Base-by-base conservation (phyloP, 2,329 filamentous ascomycete genomes). In the Simplicillium sp. region DNA sequence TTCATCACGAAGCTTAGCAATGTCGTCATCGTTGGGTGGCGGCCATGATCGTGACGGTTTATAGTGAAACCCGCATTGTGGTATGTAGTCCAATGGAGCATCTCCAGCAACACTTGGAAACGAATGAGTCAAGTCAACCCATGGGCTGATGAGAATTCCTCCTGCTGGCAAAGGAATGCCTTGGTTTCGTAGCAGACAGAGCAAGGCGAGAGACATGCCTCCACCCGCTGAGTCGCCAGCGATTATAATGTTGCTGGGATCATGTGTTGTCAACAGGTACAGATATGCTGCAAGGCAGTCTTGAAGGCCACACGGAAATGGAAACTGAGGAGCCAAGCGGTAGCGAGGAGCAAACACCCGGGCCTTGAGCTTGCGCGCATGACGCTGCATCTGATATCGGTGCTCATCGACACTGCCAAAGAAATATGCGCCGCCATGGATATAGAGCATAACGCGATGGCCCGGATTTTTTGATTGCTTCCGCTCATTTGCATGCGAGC, bases 361-460 rank as follows among this genome's bases (percentile, higher is more conserved):
- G 14, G 88, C 90, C 61, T 92, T 88, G 45, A 98, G 72, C 64
- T 97, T 97, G 40, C 92, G 76, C 20, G 92, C 92, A 71, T 97
- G 89, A 37, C 90, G 76, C 62, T 98, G 92, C 72, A 98, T 80
- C 70, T 97, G 90, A 64, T 97, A 97, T n/a, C 92, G 81, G 66
- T 97, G 92, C 60, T 94, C 89, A 56, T 96, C 89, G 31, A 96
- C 82, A 51, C 87, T 94, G 12, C 92, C 90, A 58, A 98, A 97
- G 64, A 82, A 98, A 63, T 95, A 97, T 15, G 85, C 90, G 7
- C 90, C 90, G 12, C 92, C 92, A 55, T 97, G 92, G 16, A 97
- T 71, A 61, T 97, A 97, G 17, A 98, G 68, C 77, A 97, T 95
- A 43, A 94, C 80, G 39, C 88, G 79, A 50, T 80, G 80, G 14